Evolutionary conservation across 75 land plant genomes (phyloP).

Genomic region (Chamaecyparis obtusa): DNA sequence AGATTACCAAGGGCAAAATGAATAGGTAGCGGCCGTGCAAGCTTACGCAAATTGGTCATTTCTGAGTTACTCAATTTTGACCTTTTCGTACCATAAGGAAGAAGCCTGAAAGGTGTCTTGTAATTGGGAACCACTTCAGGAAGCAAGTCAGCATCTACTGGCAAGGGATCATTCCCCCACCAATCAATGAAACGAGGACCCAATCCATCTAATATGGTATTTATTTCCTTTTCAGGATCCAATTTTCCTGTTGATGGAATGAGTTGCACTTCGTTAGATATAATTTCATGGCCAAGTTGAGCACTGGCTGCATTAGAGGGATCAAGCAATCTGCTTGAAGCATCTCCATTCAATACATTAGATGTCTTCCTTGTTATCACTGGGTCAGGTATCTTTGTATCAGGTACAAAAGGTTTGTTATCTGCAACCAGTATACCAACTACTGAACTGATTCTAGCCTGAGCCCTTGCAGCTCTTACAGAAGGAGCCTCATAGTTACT

Average conservation of each 20-base stretch:
- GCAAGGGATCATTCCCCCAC: constrained; percentile 83
- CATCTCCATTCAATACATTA: background rate
- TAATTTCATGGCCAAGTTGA: background rate
- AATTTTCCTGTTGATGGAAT: background rate
- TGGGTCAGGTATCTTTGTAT: constrained; percentile 11
- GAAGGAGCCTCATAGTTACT: constrained; percentile 63
- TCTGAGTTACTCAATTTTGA: constrained; percentile 66
- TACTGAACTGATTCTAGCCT: constrained; percentile 3
- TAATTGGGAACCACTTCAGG: constrained; percentile 57
- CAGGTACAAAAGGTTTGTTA: constrained; percentile 39
- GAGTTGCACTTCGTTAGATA: background rate
- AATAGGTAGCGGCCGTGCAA: constrained; percentile 70
- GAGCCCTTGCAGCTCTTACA: constrained; percentile 24
- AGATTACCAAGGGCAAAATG: constrained; percentile 92
- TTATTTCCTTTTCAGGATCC: constrained; percentile 38
- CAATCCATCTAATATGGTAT: constrained; percentile 67
- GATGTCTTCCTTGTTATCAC: constrained; percentile 11
- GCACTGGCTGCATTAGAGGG: background rate
- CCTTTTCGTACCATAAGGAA: constrained; percentile 77
- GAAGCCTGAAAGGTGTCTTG: constrained; percentile 85
- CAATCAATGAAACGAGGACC: constrained; percentile 96
- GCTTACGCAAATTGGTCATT: constrained; percentile 76
- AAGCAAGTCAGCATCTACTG: constrained; percentile 93
- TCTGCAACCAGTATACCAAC: constrained; percentile 4
- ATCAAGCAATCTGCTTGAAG: background rate